Conservation (phyloP, 2,329 filamentous ascomycete species). For the Tolypocladium inflatum region DNA sequence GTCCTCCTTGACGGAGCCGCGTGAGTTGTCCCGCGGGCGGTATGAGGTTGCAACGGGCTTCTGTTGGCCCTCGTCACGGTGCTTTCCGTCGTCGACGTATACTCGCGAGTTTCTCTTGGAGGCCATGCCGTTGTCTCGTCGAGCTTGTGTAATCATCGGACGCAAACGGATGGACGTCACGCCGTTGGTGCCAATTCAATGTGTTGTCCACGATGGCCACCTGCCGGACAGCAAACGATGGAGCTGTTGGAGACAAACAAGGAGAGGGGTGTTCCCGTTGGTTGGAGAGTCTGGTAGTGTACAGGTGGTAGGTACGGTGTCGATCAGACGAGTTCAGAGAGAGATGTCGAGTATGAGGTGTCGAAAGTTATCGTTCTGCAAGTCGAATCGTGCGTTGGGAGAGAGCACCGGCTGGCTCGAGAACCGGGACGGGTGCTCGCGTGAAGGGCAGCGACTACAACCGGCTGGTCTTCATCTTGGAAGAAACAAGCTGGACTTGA, state of each 20-base stretch:
- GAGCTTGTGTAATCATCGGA: not conserved
- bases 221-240: not conserved
- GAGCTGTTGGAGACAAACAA: not conserved
- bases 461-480: not conserved
- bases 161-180: not conserved
- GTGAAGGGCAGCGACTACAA: not conserved
- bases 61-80: conserved; percentile 5
- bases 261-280: not conserved
- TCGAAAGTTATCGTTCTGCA: not conserved
- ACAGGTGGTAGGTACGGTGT: not conserved
- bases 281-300: not conserved
- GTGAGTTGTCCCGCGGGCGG: conserved; percentile 18
- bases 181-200: not conserved
- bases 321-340: not conserved
- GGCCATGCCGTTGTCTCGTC: conserved; percentile 6
- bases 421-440: not conserved
- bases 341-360: not conserved
- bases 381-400: not conserved
- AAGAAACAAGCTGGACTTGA: conserved; percentile 3
- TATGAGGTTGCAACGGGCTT: conserved; percentile 11
- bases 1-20: conserved; percentile 18
- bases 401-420: not conserved
- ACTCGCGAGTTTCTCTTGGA: conserved; percentile 14
- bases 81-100: conserved; percentile 9
- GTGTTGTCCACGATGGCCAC: not conserved